Evolutionary conservation across 2,329 filamentous ascomycete species (phyloP), one percentile per base, ranked within the genome.

Genomic region (Aspergillus sp.): DNA sequence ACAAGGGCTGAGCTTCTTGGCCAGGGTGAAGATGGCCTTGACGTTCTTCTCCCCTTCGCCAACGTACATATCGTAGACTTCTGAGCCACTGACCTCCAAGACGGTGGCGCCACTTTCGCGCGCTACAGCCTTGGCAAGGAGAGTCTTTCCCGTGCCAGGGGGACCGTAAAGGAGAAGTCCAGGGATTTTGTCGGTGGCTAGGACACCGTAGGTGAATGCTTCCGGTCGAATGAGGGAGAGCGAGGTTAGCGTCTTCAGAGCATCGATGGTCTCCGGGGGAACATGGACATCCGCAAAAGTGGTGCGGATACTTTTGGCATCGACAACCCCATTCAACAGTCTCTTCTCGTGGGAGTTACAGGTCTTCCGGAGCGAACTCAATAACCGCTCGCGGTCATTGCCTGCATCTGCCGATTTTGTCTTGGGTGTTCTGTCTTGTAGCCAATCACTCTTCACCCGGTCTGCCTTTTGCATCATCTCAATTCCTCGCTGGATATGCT

Each of bases 1-100:
- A 65, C 92, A 92, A 0, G 94, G 94, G 1, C 88, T 88, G 6
- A 97, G 82, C 71, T 96, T 96, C 73, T 91, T 91, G 3, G 94
- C 94, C 0, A 97, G 79, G 0, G 85, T 88, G 74, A 99, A 99
- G 38, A 97, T 86, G 0, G 93, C 93, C 48, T 88, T 87, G 49
- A 97, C 89, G 67, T 96, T 96, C 80, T 97, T 97, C 76, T 99
- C 94, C 54, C 89, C 89, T 70, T 97, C 91, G 19, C 94, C 94
- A 3, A 97, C 90, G 71, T 90, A 97, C 83, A 95, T 97, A 69
- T 97, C 90, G 71, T 96, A 95, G 62, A 99, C 89, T 59, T 91
- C 90, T 1, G 91, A 91, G 2, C 91, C 93, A 59, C 87, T 92
- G 40, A 97, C 85, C 71, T 97, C 92, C 36, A 99, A 78, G 25